Evolutionary conservation across 2,329 filamentous ascomycete species (phyloP), one percentile per base, ranked within the genome.

Genomic region (Cladorrhinum sp.): DNA sequence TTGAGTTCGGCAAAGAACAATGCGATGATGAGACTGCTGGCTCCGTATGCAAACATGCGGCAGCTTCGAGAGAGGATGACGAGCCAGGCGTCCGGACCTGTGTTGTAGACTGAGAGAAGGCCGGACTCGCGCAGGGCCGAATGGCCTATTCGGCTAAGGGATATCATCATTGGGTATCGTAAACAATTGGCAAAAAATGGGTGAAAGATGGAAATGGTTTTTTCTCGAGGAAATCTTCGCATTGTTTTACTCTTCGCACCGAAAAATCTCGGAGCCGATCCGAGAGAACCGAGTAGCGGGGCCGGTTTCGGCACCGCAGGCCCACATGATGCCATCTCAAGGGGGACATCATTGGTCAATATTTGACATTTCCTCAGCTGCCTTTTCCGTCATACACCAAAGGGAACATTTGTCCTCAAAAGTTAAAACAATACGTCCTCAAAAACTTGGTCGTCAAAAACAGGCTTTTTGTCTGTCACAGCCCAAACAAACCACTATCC

Each of bases 21-120:
- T 10, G 83, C 85, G 50, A 88, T 76, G 55, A 87, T 82, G 50
- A 88, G 76, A 0, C 84, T 81, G 20, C 80, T 81, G 58, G 82
- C 81, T 52, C 85, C 85, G 63, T 86, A 87, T n/a, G 85, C 84
- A 65, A 87, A 84, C 73, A 88, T 83, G 57, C 85, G 85, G 60
- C 74, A 77, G 24, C 75, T 75, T 23, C 83, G 75, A 5, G 77
- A 75, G 41, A 81, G 61, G 64, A 86, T 85, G 68, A 85, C 77
- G 48, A 85, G 74, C 68, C 76, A 79, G 54, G 81, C 81, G 74
- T 85, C 79, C 12, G 67, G 72, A 58, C 81, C 81, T 3, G 79
- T 77, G 50, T 65, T 50, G 64, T 77, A 75, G 16, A 84, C 72
- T 1, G 81, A 79, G 13, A 71, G 72, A 32, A 83, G 69, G 23